Conservation (phyloP, 805 yeast species). For the Candida boleticola region DNA sequence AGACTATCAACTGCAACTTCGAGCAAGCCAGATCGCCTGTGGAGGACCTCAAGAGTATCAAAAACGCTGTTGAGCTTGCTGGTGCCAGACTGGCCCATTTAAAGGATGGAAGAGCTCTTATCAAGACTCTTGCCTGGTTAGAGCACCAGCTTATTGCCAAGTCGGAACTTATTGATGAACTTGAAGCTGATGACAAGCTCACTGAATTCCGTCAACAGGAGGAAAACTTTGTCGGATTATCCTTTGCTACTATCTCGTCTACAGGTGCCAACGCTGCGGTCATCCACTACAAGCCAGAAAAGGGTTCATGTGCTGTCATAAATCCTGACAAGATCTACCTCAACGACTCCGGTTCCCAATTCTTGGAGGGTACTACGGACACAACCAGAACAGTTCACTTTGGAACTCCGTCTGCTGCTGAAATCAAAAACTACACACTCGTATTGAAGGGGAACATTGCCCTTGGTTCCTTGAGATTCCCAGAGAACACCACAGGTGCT, state of each 20-base stretch:
- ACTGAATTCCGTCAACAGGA: slow-evolving; percentile 38
- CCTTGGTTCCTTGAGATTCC: slow-evolving; percentile 48
- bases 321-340: slow-evolving; percentile 54
- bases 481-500: slow-evolving; percentile 53
- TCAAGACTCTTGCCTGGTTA: slow-evolving; percentile 56
- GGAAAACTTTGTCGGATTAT: slow-evolving; percentile 56
- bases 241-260: slow-evolving; percentile 73
- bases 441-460: slow-evolving; percentile 60
- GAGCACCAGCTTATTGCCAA: slow-evolving; percentile 48
- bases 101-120: slow-evolving; percentile 58
- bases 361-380: slow-evolving; percentile 63
- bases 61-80: slow-evolving; percentile 46
- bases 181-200: slow-evolving; percentile 54
- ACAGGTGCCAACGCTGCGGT: slow-evolving; percentile 77
- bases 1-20: slow-evolving; percentile 30
- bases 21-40: slow-evolving; percentile 37
- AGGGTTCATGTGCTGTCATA: slow-evolving; percentile 42
- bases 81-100: slow-evolving; percentile 54
- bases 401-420: slow-evolving; percentile 44
- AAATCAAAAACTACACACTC: slow-evolving; percentile 50
- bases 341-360: slow-evolving; percentile 61
- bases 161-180: slow-evolving; percentile 50
- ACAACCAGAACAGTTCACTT: slow-evolving; percentile 62
- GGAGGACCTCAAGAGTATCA: slow-evolving; percentile 51
- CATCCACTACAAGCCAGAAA: slow-evolving; percentile 67